Percentiles rank a stretch among this genome's conserved stretches.
Evolutionary conservation across 805 yeast species (phyloP).

Genomic region (Saccharomycopsis selenospora): DNA sequence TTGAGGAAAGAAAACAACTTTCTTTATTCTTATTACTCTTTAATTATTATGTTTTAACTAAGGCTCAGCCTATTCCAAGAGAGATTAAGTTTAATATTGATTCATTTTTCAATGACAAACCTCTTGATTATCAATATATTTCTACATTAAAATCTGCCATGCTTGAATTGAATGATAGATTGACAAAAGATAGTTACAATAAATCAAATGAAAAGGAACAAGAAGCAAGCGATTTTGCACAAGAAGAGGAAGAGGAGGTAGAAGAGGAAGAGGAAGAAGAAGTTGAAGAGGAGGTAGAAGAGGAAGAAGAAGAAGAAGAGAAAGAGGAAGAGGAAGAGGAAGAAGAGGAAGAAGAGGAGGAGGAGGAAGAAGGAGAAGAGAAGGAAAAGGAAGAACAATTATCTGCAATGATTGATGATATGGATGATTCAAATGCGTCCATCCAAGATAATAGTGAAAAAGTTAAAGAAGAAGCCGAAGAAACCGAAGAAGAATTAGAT

Average conservation of each 20-base stretch:
- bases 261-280: background rate
- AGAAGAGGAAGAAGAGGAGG: constrained; percentile 11
- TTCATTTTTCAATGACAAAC: constrained; percentile 33
- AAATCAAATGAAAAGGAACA: constrained; percentile 2
- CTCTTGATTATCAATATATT: constrained; percentile 33
- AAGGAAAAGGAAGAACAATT: background rate
- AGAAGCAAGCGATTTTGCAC: constrained; percentile 18
- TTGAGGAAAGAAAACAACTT: constrained; percentile 25
- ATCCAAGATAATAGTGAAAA: constrained; percentile 24
- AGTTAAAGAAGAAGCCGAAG: constrained; percentile 12
- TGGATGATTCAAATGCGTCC: constrained; percentile 25
- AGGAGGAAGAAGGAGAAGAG: constrained; percentile 6
- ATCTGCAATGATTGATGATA: constrained; percentile 19
- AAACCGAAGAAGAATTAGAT: constrained; percentile 4
- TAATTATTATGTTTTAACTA: constrained; percentile 64
- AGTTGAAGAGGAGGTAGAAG: constrained; percentile 19
- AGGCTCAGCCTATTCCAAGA: constrained; percentile 53
- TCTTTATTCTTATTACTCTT: constrained; percentile 46
- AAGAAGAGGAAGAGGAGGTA: constrained; percentile 17
- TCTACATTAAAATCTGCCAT: constrained; percentile 38
- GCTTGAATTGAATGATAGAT: constrained; percentile 30
- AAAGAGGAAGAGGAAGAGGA: constrained; percentile 7
- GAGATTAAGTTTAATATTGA: constrained; percentile 51
- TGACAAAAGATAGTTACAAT: constrained; percentile 17
- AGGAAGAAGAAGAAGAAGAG: constrained; percentile 16